Base-by-base conservation (phyloP, 2,329 filamentous ascomycete species). In the Bipolaris victoriae region DNA sequence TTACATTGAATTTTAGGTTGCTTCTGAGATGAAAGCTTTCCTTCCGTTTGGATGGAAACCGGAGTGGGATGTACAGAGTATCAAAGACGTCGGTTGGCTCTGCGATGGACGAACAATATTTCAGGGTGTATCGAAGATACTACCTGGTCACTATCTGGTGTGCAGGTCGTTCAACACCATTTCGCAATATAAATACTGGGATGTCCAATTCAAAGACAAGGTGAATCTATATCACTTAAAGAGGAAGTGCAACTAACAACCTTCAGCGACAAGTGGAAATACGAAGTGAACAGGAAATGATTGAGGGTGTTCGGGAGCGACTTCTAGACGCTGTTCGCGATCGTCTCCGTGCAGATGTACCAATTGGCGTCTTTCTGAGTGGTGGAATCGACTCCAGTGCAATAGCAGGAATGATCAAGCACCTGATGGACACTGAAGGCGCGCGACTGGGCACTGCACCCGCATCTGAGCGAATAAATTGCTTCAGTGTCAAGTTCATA, bases 361-460 rank as follows among this genome's bases (percentile, higher is more conserved):
- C 83, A 0, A 76, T 87, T 3, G 85, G 83, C 2, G 74, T 87
- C 49, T 86, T 84, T 55, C 73, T 87, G 0, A 82, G 79, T 20
- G 84, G 85, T 4, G 85, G 85, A 1, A 80, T 87, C 47, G 84
- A 87, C 65, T 85, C 83, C 0, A 86, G 84, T 0, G 77, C 80
- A 1, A 71, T 87, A 20, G 84, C 84, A 7, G 84, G 85, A 3
- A 85, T 87, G 63, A 80, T 82, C 2, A 80, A 79, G 1, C 76
- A 86, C 57, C 55, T 68, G 13, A 65, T 65, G 57, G 75, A 82
- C 46, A 71, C 82, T 48, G 77, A 80, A n/a, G 71, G 77, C 20
- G 49, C 53, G 0, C 71, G 75, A 35, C 70, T 84, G n/a, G 82
- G 84, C 15, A 82, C 76, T 40, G 75, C 78, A 26, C 57, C 61